These are phyloP conservation scores for Aquilaria agallochum DNA, from an alignment of 441 rosid genomes.

Conservation along the genomic window DNA sequence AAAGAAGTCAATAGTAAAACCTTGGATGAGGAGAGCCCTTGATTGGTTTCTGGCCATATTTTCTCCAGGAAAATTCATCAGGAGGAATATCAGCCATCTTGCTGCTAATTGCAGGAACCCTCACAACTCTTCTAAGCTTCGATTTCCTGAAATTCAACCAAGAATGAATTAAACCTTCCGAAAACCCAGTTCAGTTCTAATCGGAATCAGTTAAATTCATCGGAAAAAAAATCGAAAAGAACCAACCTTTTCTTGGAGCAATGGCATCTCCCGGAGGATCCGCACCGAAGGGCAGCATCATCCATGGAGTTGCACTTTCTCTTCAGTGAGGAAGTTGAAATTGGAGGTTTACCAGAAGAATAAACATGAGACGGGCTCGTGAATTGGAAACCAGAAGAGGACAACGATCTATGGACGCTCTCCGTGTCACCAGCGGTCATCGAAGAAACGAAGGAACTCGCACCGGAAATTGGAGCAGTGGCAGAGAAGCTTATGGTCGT, in stretches of 20 bases:
- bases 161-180: neutral
- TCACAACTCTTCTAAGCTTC: slow-evolving; percentile 12
- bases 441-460: slow-evolving; percentile 13
- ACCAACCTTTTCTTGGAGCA: slow-evolving; percentile 20
- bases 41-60: slow-evolving; percentile 26
- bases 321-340: slow-evolving; percentile 38
- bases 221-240: neutral
- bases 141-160: slow-evolving; percentile 8
- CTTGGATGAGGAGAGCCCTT: slow-evolving; percentile 23
- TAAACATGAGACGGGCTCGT: neutral
- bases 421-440: neutral
- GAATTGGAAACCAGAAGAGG: neutral
- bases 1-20: neutral
- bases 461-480: slow-evolving; percentile 36
- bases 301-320: slow-evolving; percentile 54
- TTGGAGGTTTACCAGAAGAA: slow-evolving; percentile 21
- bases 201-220: neutral
- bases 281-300: slow-evolving; percentile 37
- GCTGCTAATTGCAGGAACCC: slow-evolving; percentile 19
- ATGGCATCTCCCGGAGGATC: slow-evolving; percentile 38
- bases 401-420: neutral
- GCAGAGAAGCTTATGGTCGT: slow-evolving; percentile 53
- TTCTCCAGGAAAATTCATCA: slow-evolving; percentile 24
- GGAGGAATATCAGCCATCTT: slow-evolving; percentile 18
- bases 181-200: slow-evolving; percentile 2